Evolutionary conservation across 148 eudicot genomes (phyloP).

Genomic region (Vaccinium corymbosum): DNA sequence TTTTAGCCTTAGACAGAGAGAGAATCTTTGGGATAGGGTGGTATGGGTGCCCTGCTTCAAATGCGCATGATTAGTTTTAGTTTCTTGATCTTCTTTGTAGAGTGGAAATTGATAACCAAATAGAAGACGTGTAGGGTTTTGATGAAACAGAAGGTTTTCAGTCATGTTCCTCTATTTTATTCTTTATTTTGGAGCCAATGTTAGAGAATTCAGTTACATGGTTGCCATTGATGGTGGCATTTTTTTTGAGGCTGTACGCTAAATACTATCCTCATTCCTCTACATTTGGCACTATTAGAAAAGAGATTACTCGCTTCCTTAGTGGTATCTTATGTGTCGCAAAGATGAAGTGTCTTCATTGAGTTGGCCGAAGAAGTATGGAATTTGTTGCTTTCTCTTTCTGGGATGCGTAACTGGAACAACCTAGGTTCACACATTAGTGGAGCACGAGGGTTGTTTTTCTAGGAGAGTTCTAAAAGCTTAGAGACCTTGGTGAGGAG

Average conservation of each 20-base stretch:
- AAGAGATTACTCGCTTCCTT: not conserved
- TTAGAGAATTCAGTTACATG: not conserved
- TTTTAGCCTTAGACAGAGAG: not conserved
- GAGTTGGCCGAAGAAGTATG: not conserved
- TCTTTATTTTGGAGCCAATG: not conserved
- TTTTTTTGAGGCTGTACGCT: not conserved
- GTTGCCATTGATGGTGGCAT: not conserved
- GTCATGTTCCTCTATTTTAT: not conserved
- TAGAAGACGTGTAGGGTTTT: not conserved
- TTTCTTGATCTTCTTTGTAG: not conserved
- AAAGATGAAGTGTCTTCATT: not conserved
- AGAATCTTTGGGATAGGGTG: not conserved
- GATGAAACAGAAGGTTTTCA: not conserved
- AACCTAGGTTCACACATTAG: not conserved
- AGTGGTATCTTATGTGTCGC: not conserved
- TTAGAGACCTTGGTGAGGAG: not conserved
- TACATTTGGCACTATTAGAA: not conserved
- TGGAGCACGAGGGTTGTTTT: not conserved
- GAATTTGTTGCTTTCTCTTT: not conserved
- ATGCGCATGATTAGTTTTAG: not conserved
- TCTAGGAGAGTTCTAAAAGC: not conserved
- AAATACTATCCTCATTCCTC: not conserved
- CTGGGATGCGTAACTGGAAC: not conserved
- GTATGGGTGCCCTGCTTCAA: not conserved
- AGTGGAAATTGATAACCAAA: not conserved